Conservation (phyloP, 352 stramenopile species). For the Phytophthora capsici region DNA sequence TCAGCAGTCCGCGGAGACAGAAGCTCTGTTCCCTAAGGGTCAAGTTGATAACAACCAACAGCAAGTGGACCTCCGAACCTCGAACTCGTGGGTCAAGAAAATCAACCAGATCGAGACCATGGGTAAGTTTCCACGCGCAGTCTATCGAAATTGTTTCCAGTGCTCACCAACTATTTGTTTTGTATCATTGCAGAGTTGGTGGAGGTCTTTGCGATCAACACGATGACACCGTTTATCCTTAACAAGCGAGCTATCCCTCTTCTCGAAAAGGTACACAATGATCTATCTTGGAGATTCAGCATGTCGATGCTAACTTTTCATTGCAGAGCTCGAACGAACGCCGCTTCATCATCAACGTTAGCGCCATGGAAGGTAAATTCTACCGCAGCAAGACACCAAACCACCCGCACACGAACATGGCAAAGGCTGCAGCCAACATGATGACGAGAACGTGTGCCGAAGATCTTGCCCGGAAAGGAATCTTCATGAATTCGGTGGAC, state of each 20-base stretch:
- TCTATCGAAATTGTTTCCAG: background rate
- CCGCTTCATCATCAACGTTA: conserved; percentile 94
- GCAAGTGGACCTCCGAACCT: conserved; percentile 92
- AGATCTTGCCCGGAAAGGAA: conserved; percentile 86
- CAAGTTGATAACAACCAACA: conserved; percentile 93
- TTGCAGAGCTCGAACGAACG: conserved; percentile 50
- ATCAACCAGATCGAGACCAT: conserved; percentile 80
- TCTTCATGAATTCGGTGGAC: conserved; percentile 97
- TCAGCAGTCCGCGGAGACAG: conserved; percentile 60
- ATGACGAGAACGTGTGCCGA: conserved; percentile 93
- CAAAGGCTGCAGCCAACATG: conserved; percentile 97
- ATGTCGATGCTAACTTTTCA: conserved; percentile 10
- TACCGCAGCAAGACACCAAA: conserved; percentile 94
- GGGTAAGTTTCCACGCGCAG: conserved; percentile 36
- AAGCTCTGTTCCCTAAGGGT: conserved; percentile 63
- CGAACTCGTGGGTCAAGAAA: conserved; percentile 92
- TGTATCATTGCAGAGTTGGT: conserved; percentile 57
- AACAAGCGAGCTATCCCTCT: conserved; percentile 84
- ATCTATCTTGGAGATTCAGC: background rate
- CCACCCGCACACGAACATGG: conserved; percentile 97
- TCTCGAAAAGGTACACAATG: conserved; percentile 55
- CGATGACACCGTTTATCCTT: conserved; percentile 94
- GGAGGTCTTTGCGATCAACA: conserved; percentile 93
- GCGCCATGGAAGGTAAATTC: conserved; percentile 97
- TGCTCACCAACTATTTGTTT: conserved; percentile 6